Evolutionary conservation across 176 grass and related monocot genomes (phyloP), one percentile per base, ranked within the genome.

Genomic region (Secale cereale): DNA sequence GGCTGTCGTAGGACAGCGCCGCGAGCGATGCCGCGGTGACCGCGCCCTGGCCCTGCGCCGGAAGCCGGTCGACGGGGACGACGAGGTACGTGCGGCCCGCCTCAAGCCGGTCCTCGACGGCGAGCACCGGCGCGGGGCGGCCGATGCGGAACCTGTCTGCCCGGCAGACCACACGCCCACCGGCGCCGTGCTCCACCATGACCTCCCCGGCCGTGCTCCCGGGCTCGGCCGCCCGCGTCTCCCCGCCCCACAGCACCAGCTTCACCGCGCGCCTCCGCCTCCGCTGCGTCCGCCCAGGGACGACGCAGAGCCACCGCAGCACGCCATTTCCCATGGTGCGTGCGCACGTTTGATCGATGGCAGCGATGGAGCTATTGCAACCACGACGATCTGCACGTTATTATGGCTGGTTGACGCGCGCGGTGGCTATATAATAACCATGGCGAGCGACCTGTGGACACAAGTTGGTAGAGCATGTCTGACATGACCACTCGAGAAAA

Each of bases 211-310:
- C 90, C 54, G 78, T 70, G 22, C 2, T 32, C 74, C 80, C 81
- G 2, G 70, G 48, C 22, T 43, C 76, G 11, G 37, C 67, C 48
- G 31, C 40, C 46, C 61, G 68, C 27, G 22, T n/a, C 71, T 86
- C 69, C 29, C 87, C 90, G 13, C 92, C 92, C 92, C 90, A 97
- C 74, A 92, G 37, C 88, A 94, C 88, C 56, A 94, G 88, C 83
- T 80, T 79, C 28, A 59, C 80, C 30, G 0, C 52, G 6, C 70
- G 33, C 22, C 28, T 13, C 0, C 23, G 61, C n/a, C 36, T 37
- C 36, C 28, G 62, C 13, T 6, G 35, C 25, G 25, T 10, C 41
- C 71, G 25, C 0, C 3, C 57, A 0, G 80, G 80, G 25, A 45
- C 40, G 50, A 78, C 20, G 74, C 84, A 86, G 54, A 86, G 56